Conservation (phyloP, 2,329 filamentous ascomycete genomes). For the Fusarium liriodendri region DNA sequence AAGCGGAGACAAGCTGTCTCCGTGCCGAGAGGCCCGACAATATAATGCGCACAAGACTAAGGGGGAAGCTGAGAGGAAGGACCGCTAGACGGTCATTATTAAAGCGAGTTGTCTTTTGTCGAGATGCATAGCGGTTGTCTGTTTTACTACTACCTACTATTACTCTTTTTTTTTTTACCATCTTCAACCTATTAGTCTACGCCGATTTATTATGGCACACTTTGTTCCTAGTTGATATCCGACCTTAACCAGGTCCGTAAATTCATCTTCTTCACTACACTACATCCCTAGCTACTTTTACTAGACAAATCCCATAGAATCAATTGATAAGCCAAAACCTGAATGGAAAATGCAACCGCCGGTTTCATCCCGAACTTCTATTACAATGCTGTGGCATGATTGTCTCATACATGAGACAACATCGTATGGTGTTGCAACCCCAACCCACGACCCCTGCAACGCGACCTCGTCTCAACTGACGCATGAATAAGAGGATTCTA, state of each 20-base stretch:
- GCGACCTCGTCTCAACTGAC: constrained; percentile 16
- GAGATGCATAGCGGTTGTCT: constrained; percentile 37
- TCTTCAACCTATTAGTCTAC: constrained; percentile 29
- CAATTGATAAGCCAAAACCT: constrained; percentile 16
- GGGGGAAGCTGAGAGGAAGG: not conserved
- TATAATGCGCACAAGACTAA: constrained; percentile 15
- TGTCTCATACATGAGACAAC: constrained; percentile 34
- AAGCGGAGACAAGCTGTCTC: constrained; percentile 50
- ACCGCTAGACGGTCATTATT: constrained; percentile 12
- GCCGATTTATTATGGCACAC: constrained; percentile 34
- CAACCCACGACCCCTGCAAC: constrained; percentile 28
- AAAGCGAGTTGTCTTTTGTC: constrained; percentile 26
- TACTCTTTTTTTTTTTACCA: not conserved
- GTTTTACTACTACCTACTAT: constrained; percentile 17
- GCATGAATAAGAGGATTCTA: constrained; percentile 21
- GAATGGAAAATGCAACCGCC: constrained; percentile 18
- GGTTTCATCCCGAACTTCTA: constrained; percentile 1
- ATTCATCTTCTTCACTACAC: constrained; percentile 28
- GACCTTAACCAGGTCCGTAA: constrained; percentile 30
- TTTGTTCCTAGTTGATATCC: constrained; percentile 41
- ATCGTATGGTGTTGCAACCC: constrained; percentile 25
- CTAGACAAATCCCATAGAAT: constrained; percentile 29
- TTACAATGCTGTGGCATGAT: constrained; percentile 17
- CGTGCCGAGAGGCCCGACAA: constrained; percentile 18
- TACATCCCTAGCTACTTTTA: not conserved